These are phyloP conservation scores for Coemansia sp. DNA, from an alignment of 192 early-diverging fungal genomes.

Conservation along the genomic window DNA sequence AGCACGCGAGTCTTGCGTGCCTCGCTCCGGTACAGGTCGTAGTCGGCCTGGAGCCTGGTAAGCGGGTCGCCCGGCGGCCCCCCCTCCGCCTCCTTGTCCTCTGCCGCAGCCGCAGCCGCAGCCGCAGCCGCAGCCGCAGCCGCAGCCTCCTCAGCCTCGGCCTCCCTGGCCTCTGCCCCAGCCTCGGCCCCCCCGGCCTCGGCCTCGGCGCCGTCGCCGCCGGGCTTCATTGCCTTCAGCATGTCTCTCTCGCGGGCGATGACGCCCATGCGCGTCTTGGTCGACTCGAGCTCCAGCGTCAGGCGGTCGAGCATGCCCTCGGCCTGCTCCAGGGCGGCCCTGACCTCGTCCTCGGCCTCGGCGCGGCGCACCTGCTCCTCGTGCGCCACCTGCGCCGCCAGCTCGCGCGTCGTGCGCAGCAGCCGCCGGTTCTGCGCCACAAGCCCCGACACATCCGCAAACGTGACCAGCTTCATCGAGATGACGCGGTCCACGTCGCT, in stretches of 20 bases:
- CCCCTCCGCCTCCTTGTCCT: neutral
- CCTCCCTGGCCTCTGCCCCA: neutral
- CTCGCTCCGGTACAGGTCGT: conserved; percentile 67
- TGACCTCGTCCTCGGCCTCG: conserved; percentile 50
- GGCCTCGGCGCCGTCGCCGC: conserved; percentile 8
- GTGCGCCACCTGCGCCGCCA: conserved; percentile 54
- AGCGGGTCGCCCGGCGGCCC: conserved; percentile 17
- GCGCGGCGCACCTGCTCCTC: conserved; percentile 48
- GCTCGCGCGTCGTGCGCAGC: conserved; percentile 58
- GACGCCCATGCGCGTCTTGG: conserved; percentile 49
- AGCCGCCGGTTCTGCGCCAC: conserved; percentile 64
- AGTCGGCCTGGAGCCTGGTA: conserved; percentile 58
- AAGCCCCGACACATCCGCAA: conserved; percentile 55
- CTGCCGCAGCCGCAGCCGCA: too few species aligned
- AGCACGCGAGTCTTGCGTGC: conserved; percentile 56
- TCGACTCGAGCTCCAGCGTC: conserved; percentile 52
- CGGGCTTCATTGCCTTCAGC: conserved; percentile 38
- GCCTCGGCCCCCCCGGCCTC: neutral
- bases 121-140: too few species aligned
- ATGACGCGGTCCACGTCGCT: conserved; percentile 56
- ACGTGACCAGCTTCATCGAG: conserved; percentile 56
- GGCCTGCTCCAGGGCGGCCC: conserved; percentile 56
- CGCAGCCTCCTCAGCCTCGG: too few species aligned
- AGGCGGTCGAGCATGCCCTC: conserved; percentile 56
- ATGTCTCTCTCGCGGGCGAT: conserved; percentile 62